Conservation (phyloP, 768 basidiomycete genomes). For the Tulasnella sp. region DNA sequence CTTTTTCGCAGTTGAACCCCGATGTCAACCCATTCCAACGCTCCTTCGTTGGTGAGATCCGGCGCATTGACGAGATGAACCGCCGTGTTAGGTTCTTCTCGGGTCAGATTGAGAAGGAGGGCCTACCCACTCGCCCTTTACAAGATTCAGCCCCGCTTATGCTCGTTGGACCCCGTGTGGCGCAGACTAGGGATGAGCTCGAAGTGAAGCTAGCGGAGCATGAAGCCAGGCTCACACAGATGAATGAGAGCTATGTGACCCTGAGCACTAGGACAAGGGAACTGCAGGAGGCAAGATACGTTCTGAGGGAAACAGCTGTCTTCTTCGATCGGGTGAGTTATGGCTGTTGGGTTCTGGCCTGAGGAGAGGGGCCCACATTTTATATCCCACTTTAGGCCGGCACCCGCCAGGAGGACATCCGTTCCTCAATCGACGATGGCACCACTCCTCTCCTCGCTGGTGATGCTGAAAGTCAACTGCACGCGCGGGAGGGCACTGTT, state of each 20-base stretch:
- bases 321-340: constrained; percentile 77
- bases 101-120: constrained; percentile 73
- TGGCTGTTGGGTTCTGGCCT: neutral
- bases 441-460: constrained; percentile 80
- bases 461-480: constrained; percentile 67
- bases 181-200: constrained; percentile 88
- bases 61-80: constrained; percentile 91
- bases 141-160: constrained; percentile 79
- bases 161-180: constrained; percentile 83
- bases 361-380: neutral
- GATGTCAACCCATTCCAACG: constrained; percentile 96
- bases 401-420: constrained; percentile 63
- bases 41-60: constrained; percentile 92
- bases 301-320: constrained; percentile 86
- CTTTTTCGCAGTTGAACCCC: constrained; percentile 64
- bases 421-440: constrained; percentile 85
- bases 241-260: constrained; percentile 89
- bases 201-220: constrained; percentile 80
- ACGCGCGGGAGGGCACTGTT: constrained; percentile 32
- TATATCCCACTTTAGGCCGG: constrained; percentile 46
- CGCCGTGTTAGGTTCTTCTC: constrained; percentile 87
- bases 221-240: constrained; percentile 70
- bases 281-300: constrained; percentile 86
- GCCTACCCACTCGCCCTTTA: constrained; percentile 71
- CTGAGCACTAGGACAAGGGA: constrained; percentile 79